Evolutionary conservation across 2,329 filamentous ascomycete species (phyloP).

Genomic region (Sporothrix brasiliensis): DNA sequence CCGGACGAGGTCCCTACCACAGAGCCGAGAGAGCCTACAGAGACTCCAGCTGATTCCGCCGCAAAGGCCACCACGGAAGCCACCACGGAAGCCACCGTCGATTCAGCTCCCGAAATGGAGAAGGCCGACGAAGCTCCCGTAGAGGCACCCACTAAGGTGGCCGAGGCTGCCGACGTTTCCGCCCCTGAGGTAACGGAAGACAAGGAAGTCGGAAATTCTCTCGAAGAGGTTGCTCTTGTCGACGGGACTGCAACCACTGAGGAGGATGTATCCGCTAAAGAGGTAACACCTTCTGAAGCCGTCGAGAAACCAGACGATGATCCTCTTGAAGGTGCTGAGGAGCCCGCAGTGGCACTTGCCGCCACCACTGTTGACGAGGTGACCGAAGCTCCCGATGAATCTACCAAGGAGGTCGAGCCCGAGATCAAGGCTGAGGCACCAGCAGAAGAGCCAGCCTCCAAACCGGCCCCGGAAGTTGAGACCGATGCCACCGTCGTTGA

Average conservation of each 20-base stretch:
- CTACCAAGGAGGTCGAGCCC: slow-evolving; percentile 3
- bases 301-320: neutral
- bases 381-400: neutral
- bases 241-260: neutral
- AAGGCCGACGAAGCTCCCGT: neutral
- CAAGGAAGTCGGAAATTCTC: neutral
- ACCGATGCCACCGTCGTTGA: neutral
- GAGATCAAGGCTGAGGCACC: slow-evolving; percentile 21
- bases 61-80: too few relatives aligned
- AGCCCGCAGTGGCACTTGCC: neutral
- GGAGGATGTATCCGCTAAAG: neutral
- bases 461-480: neutral
- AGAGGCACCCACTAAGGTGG: neutral
- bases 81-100: too few relatives aligned
- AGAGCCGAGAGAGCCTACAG: neutral
- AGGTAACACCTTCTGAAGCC: neutral
- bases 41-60: neutral
- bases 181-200: neutral
- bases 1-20: neutral
- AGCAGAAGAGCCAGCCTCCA: neutral
- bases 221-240: neutral
- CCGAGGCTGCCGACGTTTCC: neutral
- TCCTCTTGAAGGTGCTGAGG: neutral
- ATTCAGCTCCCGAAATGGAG: neutral
- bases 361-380: neutral